phyloP scores from a whole-genome alignment of 495 filamentous ascomycete genomes.

The Cercophora newfieldiana region DNA sequence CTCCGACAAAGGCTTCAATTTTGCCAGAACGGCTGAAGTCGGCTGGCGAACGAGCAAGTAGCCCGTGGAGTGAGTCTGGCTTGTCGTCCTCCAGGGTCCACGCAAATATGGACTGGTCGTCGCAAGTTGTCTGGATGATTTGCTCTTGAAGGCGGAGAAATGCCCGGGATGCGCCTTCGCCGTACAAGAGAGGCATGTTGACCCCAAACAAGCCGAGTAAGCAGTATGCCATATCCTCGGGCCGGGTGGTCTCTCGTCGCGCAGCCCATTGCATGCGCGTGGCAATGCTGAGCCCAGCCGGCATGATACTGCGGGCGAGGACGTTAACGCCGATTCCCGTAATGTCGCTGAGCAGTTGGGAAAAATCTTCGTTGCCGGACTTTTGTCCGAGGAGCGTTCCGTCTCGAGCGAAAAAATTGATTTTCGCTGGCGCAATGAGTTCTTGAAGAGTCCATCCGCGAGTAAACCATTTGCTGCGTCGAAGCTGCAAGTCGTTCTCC shows the following conservation, averaged over 20 bases:
- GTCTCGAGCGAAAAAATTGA: not conserved
- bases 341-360: not conserved
- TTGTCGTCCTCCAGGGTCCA: not conserved
- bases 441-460: not conserved
- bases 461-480: not conserved
- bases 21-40: not conserved
- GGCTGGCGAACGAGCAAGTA: not conserved
- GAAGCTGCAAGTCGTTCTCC: too few species aligned
- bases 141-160: conserved; percentile 19
- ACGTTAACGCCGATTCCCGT: conserved; percentile 12
- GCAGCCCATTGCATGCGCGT: conserved; percentile 18
- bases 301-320: not conserved
- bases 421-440: not conserved
- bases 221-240: conserved; percentile 20
- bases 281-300: not conserved
- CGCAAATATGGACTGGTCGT: conserved; percentile 9
- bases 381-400: not conserved
- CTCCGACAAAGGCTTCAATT: not conserved
- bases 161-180: conserved; percentile 12
- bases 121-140: conserved; percentile 9
- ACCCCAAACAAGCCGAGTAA: conserved; percentile 19
- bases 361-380: not conserved
- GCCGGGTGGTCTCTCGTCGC: conserved; percentile 3
- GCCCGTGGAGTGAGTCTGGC: not conserved
- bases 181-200: conserved; percentile 22